These are phyloP conservation scores for Rhizopogon salebrosus DNA, from an alignment of 768 basidiomycete genomes.

Conservation along the genomic window DNA sequence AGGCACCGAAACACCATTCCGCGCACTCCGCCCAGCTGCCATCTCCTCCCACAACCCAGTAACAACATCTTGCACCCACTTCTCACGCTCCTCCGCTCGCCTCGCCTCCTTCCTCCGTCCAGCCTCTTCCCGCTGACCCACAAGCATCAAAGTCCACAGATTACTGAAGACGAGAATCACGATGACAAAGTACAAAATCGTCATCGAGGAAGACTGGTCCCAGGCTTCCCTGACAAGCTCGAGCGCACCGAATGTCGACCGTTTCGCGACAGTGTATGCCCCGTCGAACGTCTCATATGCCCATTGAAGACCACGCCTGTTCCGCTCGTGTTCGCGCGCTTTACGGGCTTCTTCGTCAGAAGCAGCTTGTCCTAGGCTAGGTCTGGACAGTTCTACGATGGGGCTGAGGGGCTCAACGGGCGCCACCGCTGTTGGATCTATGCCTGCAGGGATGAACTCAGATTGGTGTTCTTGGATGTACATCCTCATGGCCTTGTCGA, in stretches of 20 bases:
- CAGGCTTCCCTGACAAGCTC: slow-evolving; percentile 77
- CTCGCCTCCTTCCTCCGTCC: slow-evolving; percentile 41
- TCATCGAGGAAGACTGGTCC: slow-evolving; percentile 71
- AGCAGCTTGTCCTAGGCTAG: slow-evolving; percentile 7
- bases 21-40: slow-evolving; percentile 35
- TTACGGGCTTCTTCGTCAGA: slow-evolving; percentile 27
- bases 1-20: slow-evolving; percentile 14
- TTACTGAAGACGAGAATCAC: slow-evolving; percentile 72
- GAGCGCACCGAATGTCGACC: slow-evolving; percentile 65
- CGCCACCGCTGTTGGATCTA: slow-evolving; percentile 54
- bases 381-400: slow-evolving; percentile 9
- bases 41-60: slow-evolving; percentile 72
- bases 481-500: slow-evolving; percentile 77
- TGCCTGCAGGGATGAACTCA: slow-evolving; percentile 85
- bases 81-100: slow-evolving; percentile 63
- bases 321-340: slow-evolving; percentile 62
- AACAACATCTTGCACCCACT: slow-evolving; percentile 70
- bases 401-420: slow-evolving; percentile 35
- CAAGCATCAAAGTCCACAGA: slow-evolving; percentile 56
- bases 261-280: slow-evolving; percentile 62
- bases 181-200: slow-evolving; percentile 71
- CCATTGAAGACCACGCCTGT: slow-evolving; percentile 77
- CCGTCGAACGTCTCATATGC: slow-evolving; percentile 84
- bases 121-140: slow-evolving; percentile 42
- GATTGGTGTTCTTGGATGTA: slow-evolving; percentile 88